phyloP scores from a whole-genome alignment of 2,329 filamentous ascomycete genomes.

The Drechslerella dactyloides region DNA sequence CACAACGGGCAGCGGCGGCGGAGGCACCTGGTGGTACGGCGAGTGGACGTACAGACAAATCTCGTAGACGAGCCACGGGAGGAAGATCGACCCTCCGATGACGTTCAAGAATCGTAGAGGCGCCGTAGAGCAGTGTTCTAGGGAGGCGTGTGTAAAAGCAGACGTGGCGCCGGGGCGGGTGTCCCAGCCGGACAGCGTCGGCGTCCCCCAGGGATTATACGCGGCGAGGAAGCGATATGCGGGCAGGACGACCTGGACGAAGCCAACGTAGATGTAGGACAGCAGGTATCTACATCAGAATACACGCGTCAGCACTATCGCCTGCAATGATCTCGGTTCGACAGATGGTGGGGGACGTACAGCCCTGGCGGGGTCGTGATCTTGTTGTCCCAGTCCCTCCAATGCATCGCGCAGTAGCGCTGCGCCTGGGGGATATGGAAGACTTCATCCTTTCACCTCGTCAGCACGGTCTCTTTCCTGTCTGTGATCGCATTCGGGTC shows the following conservation, averaged over 20 bases:
- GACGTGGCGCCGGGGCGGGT: conserved; percentile 26
- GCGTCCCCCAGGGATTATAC: conserved; percentile 25
- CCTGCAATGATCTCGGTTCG: conserved; percentile 36
- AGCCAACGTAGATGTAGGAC: conserved; percentile 57
- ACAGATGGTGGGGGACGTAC: conserved; percentile 59
- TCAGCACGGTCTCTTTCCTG: conserved; percentile 27
- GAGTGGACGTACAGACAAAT: conserved; percentile 52
- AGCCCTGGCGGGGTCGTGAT: conserved; percentile 95
- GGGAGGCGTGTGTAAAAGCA: conserved; percentile 36
- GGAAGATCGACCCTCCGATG: conserved; percentile 52
- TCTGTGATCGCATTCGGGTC: no score
- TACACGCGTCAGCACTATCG: background rate
- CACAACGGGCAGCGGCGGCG: conserved; percentile 42
- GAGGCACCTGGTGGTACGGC: conserved; percentile 47
- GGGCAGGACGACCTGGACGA: conserved; percentile 54
- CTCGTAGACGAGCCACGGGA: conserved; percentile 52
- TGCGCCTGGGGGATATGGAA: conserved; percentile 93
- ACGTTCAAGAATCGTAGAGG: conserved; percentile 54
- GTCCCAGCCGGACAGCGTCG: conserved; percentile 24
- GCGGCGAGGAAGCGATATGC: conserved; percentile 22
- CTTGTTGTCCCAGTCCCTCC: conserved; percentile 87
- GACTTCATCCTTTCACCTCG: conserved; percentile 71
- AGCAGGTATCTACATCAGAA: conserved; percentile 58
- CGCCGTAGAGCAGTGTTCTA: conserved; percentile 52
- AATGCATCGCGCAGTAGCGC: conserved; percentile 78